Percentiles rank a stretch among this genome's conserved stretches.
Conservation (phyloP, 2,329 filamentous ascomycete genomes). For the Neonectria hederae region DNA sequence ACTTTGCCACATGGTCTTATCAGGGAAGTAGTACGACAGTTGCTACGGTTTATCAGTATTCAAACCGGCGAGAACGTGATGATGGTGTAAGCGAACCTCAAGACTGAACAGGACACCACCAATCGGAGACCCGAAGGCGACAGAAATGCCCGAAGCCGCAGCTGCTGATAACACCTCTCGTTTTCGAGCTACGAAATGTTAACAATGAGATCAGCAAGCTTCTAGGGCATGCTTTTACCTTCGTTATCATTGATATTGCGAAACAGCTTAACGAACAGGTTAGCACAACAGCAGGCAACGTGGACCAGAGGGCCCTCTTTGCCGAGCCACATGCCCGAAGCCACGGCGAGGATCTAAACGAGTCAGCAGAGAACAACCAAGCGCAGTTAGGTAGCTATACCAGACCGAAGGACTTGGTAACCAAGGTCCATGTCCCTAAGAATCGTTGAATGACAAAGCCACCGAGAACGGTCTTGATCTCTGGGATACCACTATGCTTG, state of each 20-base stretch:
- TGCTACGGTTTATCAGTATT: slow-evolving; percentile 61
- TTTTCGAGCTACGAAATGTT: slow-evolving; percentile 74
- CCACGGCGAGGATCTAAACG: slow-evolving; percentile 83
- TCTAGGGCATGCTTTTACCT: slow-evolving; percentile 59
- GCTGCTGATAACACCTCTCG: slow-evolving; percentile 93
- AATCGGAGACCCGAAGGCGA: slow-evolving; percentile 93
- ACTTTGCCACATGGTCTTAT: slow-evolving; percentile 99
- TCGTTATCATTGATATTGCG: slow-evolving; percentile 84
- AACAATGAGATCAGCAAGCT: background rate
- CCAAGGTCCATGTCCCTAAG: slow-evolving; percentile 85
- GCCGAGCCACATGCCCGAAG: slow-evolving; percentile 94
- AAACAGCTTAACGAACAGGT: slow-evolving; percentile 92
- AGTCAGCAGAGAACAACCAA: slow-evolving; percentile 32
- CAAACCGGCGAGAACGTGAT: background rate
- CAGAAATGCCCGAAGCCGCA: slow-evolving; percentile 90
- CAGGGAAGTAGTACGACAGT: slow-evolving; percentile 96
- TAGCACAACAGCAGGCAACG: slow-evolving; percentile 95
- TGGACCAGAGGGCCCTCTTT: slow-evolving; percentile 97
- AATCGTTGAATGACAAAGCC: slow-evolving; percentile 93
- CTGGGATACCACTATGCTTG: slow-evolving; percentile 94
- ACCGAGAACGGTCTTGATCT: slow-evolving; percentile 95
- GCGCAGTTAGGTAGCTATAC: slow-evolving; percentile 58
- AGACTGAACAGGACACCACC: slow-evolving; percentile 95
- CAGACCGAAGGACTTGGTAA: slow-evolving; percentile 89
- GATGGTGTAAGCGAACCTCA: slow-evolving; percentile 63